Evolutionary conservation across 345 rosid species (phyloP), one percentile per base, ranked within the genome.

Genomic region (Mangifera indica): DNA sequence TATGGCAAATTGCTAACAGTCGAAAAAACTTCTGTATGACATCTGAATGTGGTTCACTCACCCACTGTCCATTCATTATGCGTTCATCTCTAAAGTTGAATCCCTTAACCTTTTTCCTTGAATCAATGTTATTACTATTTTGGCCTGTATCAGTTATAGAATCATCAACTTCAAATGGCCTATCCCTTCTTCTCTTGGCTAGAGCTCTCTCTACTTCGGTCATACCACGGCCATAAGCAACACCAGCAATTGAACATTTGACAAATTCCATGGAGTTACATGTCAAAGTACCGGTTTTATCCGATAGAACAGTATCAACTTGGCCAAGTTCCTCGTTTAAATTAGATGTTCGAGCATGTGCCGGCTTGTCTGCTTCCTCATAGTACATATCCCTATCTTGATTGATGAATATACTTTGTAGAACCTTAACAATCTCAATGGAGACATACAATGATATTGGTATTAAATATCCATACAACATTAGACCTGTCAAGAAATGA

Each of bases 301-400:
- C 98, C 0, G 98, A 92, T 21, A 94, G 85, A 49, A 94, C 69
- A 1, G 87, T 87, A 79, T 84, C 82, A 21, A 92, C 85, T 81
- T 94, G 97, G 68, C 98, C 98, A 46, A 94, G 95, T 66, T 94
- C 98, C 84, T 94, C 98, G 70, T 92, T 94, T 45, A 94, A 87
- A 79, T 94, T 94, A 26, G 98, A 94, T 3, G 97, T 94, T 2
- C 93, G 86, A 20, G 97, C 98, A 64, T 21, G 92, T 1, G 97
- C 95, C 37, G 89, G 92, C 83, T 60, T 84, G 76, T 91, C 84
- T 15, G 83, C 81, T 74, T 88, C 88, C 68, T 76, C 78, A 13
- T 89, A 37, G 78, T 92, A 94, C 98, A 94, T 94, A 7, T 84
- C 81, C 77, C 7, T 79, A 63, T 94, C 97, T 55, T 81, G 89